phyloP scores from a whole-genome alignment of 2,329 filamentous ascomycete species.

The Coniochaeta ligniaria region DNA sequence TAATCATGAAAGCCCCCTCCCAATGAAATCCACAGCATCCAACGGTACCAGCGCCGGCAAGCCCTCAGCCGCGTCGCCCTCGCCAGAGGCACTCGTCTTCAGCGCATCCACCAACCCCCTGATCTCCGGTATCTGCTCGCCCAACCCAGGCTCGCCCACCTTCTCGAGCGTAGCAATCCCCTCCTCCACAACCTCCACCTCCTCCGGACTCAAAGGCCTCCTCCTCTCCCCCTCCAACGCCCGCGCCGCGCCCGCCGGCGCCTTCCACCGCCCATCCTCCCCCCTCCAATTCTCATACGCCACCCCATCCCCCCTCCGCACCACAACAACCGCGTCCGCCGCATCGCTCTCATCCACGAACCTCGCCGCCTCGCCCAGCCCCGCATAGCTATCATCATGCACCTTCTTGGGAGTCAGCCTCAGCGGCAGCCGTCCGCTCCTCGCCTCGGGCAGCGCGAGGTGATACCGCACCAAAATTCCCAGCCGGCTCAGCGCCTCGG shows the following conservation, averaged over 20 bases:
- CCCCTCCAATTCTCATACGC: slow-evolving; percentile 13
- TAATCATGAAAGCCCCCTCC: not conserved
- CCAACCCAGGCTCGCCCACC: not conserved
- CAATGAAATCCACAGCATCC: slow-evolving; percentile 5
- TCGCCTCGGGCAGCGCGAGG: slow-evolving; percentile 24
- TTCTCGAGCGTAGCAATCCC: slow-evolving; percentile 3
- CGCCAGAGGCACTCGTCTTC: not conserved
- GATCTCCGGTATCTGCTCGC: not conserved
- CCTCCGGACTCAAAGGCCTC: slow-evolving; percentile 4
- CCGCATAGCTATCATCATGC: slow-evolving; percentile 38
- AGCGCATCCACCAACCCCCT: not conserved
- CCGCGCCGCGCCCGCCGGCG: slow-evolving; percentile 1
- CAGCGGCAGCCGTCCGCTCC: slow-evolving; percentile 25
- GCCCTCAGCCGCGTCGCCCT: not conserved
- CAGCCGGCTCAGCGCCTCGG: slow-evolving; percentile 30
- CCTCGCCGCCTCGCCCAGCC: slow-evolving; percentile 26
- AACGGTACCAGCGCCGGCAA: not conserved
- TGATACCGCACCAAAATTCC: slow-evolving; percentile 34
- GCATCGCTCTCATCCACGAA: slow-evolving; percentile 25
- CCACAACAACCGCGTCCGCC: slow-evolving; percentile 28
- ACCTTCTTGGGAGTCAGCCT: slow-evolving; percentile 34
- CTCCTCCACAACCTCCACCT: slow-evolving; percentile 4
- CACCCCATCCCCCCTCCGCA: slow-evolving; percentile 29
- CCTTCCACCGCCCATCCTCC: not conserved
- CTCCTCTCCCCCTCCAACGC: slow-evolving; percentile 11